Evolutionary conservation across 371 early-diverging fungal genomes (phyloP).

Genomic region (Mucor racemosus): DNA sequence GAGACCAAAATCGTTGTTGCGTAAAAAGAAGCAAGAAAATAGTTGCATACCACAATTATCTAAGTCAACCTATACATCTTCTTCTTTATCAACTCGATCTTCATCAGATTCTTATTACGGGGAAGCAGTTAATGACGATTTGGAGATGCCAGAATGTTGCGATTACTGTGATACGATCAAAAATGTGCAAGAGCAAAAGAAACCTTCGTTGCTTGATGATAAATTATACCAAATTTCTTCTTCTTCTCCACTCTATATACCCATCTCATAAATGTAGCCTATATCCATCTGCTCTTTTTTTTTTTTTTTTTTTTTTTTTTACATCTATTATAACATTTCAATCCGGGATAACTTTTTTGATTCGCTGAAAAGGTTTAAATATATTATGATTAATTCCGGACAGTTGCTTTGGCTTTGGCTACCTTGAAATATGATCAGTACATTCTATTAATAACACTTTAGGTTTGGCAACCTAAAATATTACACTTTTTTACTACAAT

Average conservation of each 20-base stretch:
- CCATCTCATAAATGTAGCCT: not conserved
- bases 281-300: not conserved
- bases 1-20: not conserved
- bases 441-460: too few relatives aligned
- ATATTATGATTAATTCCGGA: too few relatives aligned
- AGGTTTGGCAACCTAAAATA: too few relatives aligned
- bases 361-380: too few relatives aligned
- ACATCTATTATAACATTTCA: too few relatives aligned
- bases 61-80: not conserved
- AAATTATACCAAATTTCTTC: not conserved
- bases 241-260: not conserved
- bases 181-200: not conserved
- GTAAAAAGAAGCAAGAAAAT: not conserved
- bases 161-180: not conserved
- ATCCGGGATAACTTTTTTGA: too few relatives aligned
- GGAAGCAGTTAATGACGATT: not conserved
- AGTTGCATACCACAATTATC: not conserved
- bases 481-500: too few relatives aligned
- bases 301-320: too few relatives aligned
- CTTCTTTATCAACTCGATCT: not conserved
- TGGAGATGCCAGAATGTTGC: not conserved
- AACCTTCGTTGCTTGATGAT: not conserved
- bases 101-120: not conserved
- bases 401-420: too few relatives aligned
- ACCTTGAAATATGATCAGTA: too few relatives aligned